Conservation (phyloP, 495 filamentous ascomycete species). For the Achaetomiella virescens region DNA sequence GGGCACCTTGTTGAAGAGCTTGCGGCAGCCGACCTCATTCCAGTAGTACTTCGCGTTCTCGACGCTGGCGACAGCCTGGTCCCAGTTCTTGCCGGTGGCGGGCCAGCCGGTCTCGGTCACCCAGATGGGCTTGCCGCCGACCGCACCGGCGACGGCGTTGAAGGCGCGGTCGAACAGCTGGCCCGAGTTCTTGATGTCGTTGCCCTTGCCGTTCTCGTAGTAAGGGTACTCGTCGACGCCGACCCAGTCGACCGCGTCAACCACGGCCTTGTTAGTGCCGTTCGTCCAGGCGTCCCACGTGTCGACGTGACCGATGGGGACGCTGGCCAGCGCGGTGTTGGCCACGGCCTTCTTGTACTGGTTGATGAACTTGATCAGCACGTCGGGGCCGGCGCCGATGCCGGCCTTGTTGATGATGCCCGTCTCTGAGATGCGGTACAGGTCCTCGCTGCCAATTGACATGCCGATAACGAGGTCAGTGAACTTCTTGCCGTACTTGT, state of each 20-base stretch:
- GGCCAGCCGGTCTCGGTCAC: slow-evolving; percentile 51
- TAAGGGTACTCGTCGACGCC: slow-evolving; percentile 49
- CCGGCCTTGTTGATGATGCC: slow-evolving; percentile 38
- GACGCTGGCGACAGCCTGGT: slow-evolving; percentile 51
- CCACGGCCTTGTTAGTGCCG: slow-evolving; percentile 40
- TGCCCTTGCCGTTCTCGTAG: slow-evolving; percentile 42
- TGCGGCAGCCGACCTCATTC: slow-evolving; percentile 61
- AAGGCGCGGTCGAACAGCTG: slow-evolving; percentile 38
- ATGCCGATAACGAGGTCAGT: slow-evolving; percentile 47
- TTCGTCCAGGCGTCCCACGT: slow-evolving; percentile 47
- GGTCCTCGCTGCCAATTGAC: slow-evolving; percentile 48
- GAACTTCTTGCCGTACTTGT: slow-evolving; percentile 35
- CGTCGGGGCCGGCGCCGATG: slow-evolving; percentile 37
- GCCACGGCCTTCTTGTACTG: slow-evolving; percentile 38
- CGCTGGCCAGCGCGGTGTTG: slow-evolving; percentile 24
- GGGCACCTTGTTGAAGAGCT: slow-evolving; percentile 57
- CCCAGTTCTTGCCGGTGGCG: slow-evolving; percentile 36
- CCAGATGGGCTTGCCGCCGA: slow-evolving; percentile 44
- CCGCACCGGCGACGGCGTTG: slow-evolving; percentile 26
- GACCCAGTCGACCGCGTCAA: slow-evolving; percentile 45
- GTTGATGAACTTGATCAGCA: slow-evolving; percentile 43
- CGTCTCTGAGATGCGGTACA: slow-evolving; percentile 44
- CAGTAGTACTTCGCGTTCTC: slow-evolving; percentile 67
- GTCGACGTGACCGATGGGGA: slow-evolving; percentile 48
- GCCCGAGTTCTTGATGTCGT: slow-evolving; percentile 38